A percentile compares a stretch with the other conserved stretches of the same genome.
Evolutionary conservation across 2,329 filamentous ascomycete genomes (phyloP).

Genomic region (Zalaria sp.): DNA sequence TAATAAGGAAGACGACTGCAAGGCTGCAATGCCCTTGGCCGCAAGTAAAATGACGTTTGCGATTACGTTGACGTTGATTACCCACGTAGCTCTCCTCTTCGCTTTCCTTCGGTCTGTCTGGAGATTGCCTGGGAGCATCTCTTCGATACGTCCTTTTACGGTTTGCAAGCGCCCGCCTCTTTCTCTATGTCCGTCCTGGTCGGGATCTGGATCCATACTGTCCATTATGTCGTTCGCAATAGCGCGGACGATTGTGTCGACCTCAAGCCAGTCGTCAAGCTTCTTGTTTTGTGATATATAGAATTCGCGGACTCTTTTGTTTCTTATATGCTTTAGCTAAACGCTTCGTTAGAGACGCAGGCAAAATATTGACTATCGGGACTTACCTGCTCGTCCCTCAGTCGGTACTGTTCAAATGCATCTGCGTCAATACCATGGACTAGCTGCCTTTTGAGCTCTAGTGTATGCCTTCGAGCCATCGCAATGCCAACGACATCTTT

Average conservation of each 20-base stretch:
- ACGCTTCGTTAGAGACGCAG: neutral
- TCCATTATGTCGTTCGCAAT: constrained; percentile 47
- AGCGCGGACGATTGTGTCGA: constrained; percentile 41
- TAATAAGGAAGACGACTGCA: constrained; percentile 44
- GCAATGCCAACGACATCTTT: too few relatives aligned
- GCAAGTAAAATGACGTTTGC: constrained; percentile 43
- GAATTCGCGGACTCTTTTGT: constrained; percentile 38
- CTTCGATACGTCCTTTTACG: constrained; percentile 36
- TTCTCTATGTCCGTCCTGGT: constrained; percentile 42
- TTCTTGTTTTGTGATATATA: constrained; percentile 41
- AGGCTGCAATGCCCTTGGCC: constrained; percentile 38
- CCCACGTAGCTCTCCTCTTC: constrained; percentile 37
- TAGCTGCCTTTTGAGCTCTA: constrained; percentile 34
- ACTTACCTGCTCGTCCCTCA: constrained; percentile 32
- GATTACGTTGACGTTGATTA: constrained; percentile 46
- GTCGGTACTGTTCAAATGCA: constrained; percentile 35
- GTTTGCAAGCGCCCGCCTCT: constrained; percentile 36
- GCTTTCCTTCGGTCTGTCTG: constrained; percentile 32
- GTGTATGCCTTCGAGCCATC: too few relatives aligned
- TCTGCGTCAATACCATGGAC: constrained; percentile 32
- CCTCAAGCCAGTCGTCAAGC: constrained; percentile 44
- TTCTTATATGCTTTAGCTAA: constrained; percentile 35
- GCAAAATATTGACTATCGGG: neutral
- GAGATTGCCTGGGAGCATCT: constrained; percentile 42
- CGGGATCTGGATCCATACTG: constrained; percentile 43